Evolutionary conservation across 1,284 basidiomycete species (phyloP).

Genomic region (Boletus nobilissimus): DNA sequence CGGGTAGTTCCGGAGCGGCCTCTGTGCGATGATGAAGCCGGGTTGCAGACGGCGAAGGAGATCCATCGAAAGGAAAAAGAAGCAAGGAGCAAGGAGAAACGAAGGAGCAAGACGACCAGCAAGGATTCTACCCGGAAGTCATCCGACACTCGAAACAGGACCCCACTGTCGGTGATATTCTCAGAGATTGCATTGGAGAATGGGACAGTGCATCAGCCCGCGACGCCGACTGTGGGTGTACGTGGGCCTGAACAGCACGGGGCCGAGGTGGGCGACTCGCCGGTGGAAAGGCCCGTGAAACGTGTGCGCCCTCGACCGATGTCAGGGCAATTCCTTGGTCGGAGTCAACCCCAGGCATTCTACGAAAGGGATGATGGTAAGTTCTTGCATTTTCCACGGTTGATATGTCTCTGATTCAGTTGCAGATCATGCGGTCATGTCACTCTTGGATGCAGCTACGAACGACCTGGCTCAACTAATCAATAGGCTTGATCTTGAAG

Average conservation of each 20-base stretch:
- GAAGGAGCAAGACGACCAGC: neutral
- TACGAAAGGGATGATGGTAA: conserved; percentile 62
- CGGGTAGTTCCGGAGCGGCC: conserved; percentile 57
- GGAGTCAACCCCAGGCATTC: conserved; percentile 59
- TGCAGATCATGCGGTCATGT: conserved; percentile 63
- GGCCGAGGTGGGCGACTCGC: conserved; percentile 10
- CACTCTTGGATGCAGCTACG: conserved; percentile 77
- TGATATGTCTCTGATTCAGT: conserved; percentile 19
- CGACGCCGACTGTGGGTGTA: conserved; percentile 52
- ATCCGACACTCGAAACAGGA: conserved; percentile 58
- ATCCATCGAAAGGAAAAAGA: conserved; percentile 58
- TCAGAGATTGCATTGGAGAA: conserved; percentile 47
- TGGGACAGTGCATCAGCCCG: conserved; percentile 7
- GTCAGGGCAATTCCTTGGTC: conserved; percentile 71
- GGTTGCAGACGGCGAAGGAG: conserved; percentile 64
- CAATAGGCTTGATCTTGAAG: conserved; percentile 76
- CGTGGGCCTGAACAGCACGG: conserved; percentile 46
- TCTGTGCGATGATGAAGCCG: conserved; percentile 71
- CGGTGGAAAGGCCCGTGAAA: conserved; percentile 61
- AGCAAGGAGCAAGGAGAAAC: conserved; percentile 30
- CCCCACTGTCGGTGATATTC: conserved; percentile 61
- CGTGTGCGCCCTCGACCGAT: conserved; percentile 62
- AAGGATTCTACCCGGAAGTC: conserved; percentile 33
- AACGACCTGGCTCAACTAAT: conserved; percentile 81
- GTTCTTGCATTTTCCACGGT: conserved; percentile 24